These are phyloP conservation scores for Cercospora zeina DNA, from an alignment of 2,329 filamentous ascomycete species.

Conservation along the genomic window DNA sequence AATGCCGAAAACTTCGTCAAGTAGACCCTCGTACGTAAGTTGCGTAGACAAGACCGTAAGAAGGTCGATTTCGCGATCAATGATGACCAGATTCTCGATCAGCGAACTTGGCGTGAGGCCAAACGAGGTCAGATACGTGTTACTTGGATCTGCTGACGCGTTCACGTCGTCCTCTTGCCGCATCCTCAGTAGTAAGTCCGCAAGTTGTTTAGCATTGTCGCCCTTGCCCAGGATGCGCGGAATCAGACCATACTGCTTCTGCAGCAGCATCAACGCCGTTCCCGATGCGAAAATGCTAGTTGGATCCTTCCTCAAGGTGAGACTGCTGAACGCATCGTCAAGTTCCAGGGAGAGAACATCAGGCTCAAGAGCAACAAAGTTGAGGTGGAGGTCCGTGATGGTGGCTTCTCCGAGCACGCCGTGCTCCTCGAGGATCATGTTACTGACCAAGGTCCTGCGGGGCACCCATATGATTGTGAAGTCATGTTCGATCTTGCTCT, in stretches of 20 bases:
- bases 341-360: constrained; percentile 90
- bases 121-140: constrained; percentile 54
- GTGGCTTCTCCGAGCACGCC: constrained; percentile 91
- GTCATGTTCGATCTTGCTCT: constrained; percentile 88
- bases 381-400: constrained; percentile 80
- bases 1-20: constrained; percentile 91
- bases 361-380: constrained; percentile 87
- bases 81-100: constrained; percentile 88
- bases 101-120: constrained; percentile 81
- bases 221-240: constrained; percentile 94
- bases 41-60: constrained; percentile 90
- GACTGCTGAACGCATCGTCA: constrained; percentile 79
- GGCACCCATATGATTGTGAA: constrained; percentile 97
- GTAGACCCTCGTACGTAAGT: constrained; percentile 91
- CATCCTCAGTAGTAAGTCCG: constrained; percentile 86
- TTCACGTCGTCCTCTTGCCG: constrained; percentile 78
- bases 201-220: constrained; percentile 85
- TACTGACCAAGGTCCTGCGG: constrained; percentile 84
- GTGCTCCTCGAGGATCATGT: constrained; percentile 87
- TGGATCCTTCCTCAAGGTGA: constrained; percentile 88
- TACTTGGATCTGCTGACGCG: constrained; percentile 41
- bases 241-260: constrained; percentile 88
- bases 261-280: constrained; percentile 89
- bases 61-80: constrained; percentile 93
- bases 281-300: constrained; percentile 87